phyloP scores from a whole-genome alignment of 2,329 filamentous ascomycete genomes.

The Diplodia seriata region DNA sequence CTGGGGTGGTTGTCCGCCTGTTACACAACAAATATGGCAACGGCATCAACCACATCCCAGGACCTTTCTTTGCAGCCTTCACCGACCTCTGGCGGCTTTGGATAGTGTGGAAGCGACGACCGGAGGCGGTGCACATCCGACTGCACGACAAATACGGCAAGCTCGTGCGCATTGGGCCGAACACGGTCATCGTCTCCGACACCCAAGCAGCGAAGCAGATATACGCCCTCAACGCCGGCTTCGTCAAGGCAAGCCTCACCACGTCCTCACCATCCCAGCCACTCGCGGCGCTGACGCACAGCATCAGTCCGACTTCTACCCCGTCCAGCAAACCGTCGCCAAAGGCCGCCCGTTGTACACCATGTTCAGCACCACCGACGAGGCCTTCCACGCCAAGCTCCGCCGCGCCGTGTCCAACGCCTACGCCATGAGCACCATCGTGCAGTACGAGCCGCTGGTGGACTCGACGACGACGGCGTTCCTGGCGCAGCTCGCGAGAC shows the following conservation, averaged over 20 bases:
- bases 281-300: background rate
- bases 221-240: conserved; percentile 63
- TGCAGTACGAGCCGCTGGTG: conserved; percentile 38
- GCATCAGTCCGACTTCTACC: conserved; percentile 20
- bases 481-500: conserved; percentile 35
- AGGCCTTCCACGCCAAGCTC: conserved; percentile 37
- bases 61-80: conserved; percentile 67
- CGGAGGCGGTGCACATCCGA: conserved; percentile 61
- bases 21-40: conserved; percentile 8
- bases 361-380: conserved; percentile 22
- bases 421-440: conserved; percentile 39
- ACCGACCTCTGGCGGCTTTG: conserved; percentile 76
- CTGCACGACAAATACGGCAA: conserved; percentile 75
- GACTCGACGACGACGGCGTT: conserved; percentile 42
- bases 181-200: conserved; percentile 79
- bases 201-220: conserved; percentile 51
- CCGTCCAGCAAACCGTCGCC: conserved; percentile 1
- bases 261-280: too few relatives aligned
- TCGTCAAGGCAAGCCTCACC: background rate
- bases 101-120: conserved; percentile 63
- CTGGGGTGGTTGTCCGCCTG: background rate
- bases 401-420: conserved; percentile 22
- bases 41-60: conserved; percentile 56
- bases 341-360: background rate
- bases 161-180: conserved; percentile 78